These are phyloP conservation scores for Magnolia changhungtana DNA, from an alignment of 164 flowering plant genomes.

Conservation along the genomic window DNA sequence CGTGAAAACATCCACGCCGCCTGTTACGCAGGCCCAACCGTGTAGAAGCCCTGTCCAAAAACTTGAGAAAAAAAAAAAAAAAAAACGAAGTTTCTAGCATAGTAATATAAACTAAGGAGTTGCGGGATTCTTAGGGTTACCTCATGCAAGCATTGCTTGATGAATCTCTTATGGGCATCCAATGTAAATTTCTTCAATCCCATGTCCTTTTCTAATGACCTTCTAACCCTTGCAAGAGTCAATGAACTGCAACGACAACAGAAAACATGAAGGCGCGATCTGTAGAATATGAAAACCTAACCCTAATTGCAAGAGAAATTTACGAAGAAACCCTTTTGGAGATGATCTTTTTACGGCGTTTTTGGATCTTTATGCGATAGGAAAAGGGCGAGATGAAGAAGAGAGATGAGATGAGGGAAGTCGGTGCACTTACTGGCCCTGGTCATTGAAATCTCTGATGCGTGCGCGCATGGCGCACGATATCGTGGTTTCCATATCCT, in stretches of 20 bases:
- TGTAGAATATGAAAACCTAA: too few relatives aligned
- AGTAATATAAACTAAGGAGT: too few relatives aligned
- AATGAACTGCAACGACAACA: conserved; percentile 48
- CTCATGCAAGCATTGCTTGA: conserved; percentile 59
- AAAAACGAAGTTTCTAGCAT: too few relatives aligned
- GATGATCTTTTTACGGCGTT: neutral
- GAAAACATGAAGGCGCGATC: neutral
- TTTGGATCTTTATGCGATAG: too few relatives aligned
- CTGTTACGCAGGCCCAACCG: too few relatives aligned
- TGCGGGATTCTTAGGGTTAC: conserved; percentile 28
- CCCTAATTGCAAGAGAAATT: neutral
- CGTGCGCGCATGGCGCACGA: conserved; percentile 47
- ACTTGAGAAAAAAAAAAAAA: too few relatives aligned
- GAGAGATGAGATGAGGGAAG: neutral
- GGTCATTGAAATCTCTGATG: conserved; percentile 45
- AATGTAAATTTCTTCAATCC: conserved; percentile 57
- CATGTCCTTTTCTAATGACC: conserved; percentile 78
- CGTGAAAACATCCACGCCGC: neutral
- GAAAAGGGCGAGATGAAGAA: neutral
- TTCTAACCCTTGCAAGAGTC: conserved; percentile 68
- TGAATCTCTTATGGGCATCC: conserved; percentile 75
- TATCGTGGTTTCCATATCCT: conserved; percentile 41
- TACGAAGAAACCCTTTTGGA: neutral
- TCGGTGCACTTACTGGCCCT: conserved; percentile 47
- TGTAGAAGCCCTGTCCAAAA: too few relatives aligned